phyloP scores from a whole-genome alignment of 257 asterid genomes.

The Plectranthus barbatus region DNA sequence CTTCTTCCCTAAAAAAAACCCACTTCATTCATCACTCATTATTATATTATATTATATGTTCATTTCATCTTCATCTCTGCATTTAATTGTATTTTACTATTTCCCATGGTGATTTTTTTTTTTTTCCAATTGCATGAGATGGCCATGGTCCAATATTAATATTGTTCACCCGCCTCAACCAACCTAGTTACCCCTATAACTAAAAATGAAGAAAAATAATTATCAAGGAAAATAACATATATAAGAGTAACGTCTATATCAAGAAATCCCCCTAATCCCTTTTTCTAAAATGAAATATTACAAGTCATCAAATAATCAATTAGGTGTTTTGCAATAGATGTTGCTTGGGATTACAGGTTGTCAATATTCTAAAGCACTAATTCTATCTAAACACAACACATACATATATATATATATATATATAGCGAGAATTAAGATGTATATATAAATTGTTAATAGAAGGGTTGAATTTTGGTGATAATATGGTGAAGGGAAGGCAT shows the following conservation, averaged over 20 bases:
- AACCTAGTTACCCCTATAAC: neutral
- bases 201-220: neutral
- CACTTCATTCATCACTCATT: neutral
- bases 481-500: conserved; percentile 26
- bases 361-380: neutral
- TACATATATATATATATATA: too few species aligned
- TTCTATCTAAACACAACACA: too few species aligned
- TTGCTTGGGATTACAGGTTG: conserved; percentile 14
- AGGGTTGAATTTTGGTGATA: conserved; percentile 22
- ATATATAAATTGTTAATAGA: too few species aligned
- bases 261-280: neutral
- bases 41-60: too few species aligned
- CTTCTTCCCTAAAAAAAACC: conserved; percentile 31
- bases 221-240: neutral
- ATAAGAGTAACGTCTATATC: neutral
- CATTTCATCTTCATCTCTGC: neutral
- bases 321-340: conserved; percentile 4
- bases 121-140: neutral
- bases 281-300: neutral
- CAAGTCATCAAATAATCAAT: neutral
- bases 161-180: neutral
- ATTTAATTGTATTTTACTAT: neutral
- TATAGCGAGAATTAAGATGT: too few species aligned
- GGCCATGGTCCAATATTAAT: conserved; percentile 1
- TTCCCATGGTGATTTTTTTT: too few species aligned